A percentile compares a stretch with the other conserved stretches of the same genome.
Evolutionary conservation across 1,284 basidiomycete genomes (phyloP).

Genomic region (Earliella scabrosa): DNA sequence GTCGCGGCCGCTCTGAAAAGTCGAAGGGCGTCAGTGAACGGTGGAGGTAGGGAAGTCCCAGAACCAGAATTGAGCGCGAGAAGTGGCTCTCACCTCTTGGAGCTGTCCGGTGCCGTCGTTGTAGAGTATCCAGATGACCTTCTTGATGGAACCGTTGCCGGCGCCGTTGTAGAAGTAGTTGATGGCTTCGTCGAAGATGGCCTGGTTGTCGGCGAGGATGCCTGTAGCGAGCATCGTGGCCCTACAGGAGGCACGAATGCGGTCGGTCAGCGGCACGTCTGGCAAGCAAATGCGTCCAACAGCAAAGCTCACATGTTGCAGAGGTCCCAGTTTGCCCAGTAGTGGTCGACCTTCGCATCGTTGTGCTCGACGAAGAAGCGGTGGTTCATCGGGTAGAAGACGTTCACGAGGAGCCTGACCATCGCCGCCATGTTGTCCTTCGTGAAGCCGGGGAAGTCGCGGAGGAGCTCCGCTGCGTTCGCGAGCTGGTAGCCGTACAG

Average conservation of each 20-base stretch:
- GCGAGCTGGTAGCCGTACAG: constrained; percentile 12
- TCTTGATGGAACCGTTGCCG: constrained; percentile 8
- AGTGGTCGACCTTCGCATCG: constrained; percentile 5
- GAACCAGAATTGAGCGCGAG: not conserved
- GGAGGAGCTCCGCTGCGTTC: constrained; percentile 10
- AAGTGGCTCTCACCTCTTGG: not conserved
- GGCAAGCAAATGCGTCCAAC: no score
- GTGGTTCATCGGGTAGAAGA: constrained; percentile 14
- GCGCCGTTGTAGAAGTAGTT: constrained; percentile 6
- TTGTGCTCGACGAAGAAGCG: constrained; percentile 7
- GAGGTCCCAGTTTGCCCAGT: constrained; percentile 12
- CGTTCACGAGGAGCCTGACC: constrained; percentile 3
- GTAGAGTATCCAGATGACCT: constrained; percentile 5
- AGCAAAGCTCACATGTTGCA: constrained; percentile 3
- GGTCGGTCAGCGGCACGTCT: not conserved
- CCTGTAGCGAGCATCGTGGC: constrained; percentile 6
- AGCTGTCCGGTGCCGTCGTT: constrained; percentile 8
- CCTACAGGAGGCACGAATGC: not conserved
- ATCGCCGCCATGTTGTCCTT: not conserved
- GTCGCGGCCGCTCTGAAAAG: constrained; percentile 9
- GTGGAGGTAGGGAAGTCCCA: no score
- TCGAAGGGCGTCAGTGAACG: not conserved
- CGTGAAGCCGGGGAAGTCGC: constrained; percentile 3
- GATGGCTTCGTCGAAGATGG: constrained; percentile 7
- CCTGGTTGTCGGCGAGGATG: constrained; percentile 8